Conservation (phyloP, 2,329 filamentous ascomycete species). For the Xylaria sp. region DNA sequence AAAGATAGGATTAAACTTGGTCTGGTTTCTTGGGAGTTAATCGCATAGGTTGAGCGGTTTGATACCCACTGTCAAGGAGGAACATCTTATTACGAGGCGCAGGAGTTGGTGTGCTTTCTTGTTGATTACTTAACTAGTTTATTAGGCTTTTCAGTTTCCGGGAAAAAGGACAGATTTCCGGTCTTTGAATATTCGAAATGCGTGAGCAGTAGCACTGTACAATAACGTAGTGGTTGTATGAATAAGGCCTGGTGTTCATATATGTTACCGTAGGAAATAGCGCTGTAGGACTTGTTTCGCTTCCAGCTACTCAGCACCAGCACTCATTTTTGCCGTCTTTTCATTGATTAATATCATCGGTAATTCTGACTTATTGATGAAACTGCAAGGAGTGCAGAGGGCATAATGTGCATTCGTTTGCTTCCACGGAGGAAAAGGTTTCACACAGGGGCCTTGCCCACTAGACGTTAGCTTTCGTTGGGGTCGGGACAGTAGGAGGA, state of each 20-base stretch:
- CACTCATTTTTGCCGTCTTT: too few relatives aligned
- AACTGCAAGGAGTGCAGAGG: too few relatives aligned
- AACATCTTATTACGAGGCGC: background rate
- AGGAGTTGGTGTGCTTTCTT: conserved; percentile 14
- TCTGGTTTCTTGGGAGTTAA: background rate
- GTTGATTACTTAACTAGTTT: background rate
- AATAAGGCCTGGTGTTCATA: background rate
- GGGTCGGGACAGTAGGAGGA: too few relatives aligned
- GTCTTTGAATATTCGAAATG: background rate
- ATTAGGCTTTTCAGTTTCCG: background rate
- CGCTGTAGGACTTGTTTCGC: too few relatives aligned
- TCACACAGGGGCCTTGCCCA: too few relatives aligned
- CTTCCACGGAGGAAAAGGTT: too few relatives aligned
- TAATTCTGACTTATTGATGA: too few relatives aligned
- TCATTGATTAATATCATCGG: too few relatives aligned
- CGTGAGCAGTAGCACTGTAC: background rate
- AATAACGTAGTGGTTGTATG: background rate
- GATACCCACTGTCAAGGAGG: background rate
- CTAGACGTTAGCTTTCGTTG: too few relatives aligned
- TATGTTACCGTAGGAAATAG: too few relatives aligned
- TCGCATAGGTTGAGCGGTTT: background rate
- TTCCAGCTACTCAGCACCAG: too few relatives aligned
- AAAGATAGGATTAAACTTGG: background rate
- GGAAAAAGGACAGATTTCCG: background rate
- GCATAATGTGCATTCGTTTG: too few relatives aligned